Evolutionary conservation across 371 early-diverging fungal genomes (phyloP).

Genomic region (Catenaria anguillulae): DNA sequence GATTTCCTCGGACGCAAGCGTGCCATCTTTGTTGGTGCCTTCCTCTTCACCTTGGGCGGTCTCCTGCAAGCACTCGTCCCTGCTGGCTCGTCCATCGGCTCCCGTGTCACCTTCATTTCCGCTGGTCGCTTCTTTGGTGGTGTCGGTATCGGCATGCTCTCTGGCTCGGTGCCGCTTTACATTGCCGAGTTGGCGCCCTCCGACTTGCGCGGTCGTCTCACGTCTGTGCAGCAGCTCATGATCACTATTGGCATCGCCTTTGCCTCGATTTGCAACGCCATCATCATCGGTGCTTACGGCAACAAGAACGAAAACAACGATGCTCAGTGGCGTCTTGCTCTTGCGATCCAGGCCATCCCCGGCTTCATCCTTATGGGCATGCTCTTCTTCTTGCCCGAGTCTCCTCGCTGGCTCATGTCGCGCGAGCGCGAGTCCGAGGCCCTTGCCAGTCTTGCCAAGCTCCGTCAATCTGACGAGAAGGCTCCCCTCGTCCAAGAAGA

Average conservation of each 20-base stretch:
- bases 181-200: slow-evolving; percentile 80
- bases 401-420: slow-evolving; percentile 78
- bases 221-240: slow-evolving; percentile 77
- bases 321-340: slow-evolving; percentile 59
- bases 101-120: slow-evolving; percentile 35
- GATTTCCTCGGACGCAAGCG: slow-evolving; percentile 60
- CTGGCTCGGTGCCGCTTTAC: slow-evolving; percentile 79
- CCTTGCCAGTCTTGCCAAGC: slow-evolving; percentile 42
- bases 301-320: slow-evolving; percentile 14
- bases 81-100: slow-evolving; percentile 12
- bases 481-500: slow-evolving; percentile 44
- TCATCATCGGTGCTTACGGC: slow-evolving; percentile 12
- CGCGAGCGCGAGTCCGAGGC: slow-evolving; percentile 50
- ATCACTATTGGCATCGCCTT: slow-evolving; percentile 42
- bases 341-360: slow-evolving; percentile 61
- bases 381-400: slow-evolving; percentile 67
- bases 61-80: slow-evolving; percentile 43
- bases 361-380: slow-evolving; percentile 47
- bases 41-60: slow-evolving; percentile 55
- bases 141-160: slow-evolving; percentile 61
- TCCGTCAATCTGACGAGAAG: slow-evolving; percentile 41
- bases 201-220: slow-evolving; percentile 69
- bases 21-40: slow-evolving; percentile 48
- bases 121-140: slow-evolving; percentile 68
- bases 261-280: slow-evolving; percentile 16